Conservation (phyloP, 768 basidiomycete species). For the Serendipita indica region DNA sequence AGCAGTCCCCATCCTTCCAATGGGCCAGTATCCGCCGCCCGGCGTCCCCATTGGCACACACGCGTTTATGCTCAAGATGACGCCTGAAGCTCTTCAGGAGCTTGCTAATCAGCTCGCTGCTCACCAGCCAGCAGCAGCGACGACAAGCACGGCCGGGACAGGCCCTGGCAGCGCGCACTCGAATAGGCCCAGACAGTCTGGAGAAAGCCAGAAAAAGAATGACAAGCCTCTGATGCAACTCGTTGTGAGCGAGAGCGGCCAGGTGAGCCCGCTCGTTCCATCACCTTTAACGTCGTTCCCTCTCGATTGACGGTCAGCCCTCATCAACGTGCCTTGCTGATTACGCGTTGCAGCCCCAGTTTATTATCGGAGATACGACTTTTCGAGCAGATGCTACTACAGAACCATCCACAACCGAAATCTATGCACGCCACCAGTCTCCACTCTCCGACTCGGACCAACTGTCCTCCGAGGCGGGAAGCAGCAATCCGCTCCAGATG, state of each 20-base stretch:
- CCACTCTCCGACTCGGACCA: not conserved
- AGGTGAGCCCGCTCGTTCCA: not conserved
- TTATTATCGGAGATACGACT: not conserved
- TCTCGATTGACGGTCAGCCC: not conserved
- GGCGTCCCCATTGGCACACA: not conserved
- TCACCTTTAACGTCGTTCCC: not conserved
- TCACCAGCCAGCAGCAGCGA: not conserved
- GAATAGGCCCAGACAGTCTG: not conserved
- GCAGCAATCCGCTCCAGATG: not conserved
- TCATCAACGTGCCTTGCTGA: not conserved
- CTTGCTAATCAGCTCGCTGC: not conserved
- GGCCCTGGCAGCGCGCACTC: not conserved
- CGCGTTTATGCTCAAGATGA: not conserved
- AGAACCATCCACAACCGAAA: not conserved
- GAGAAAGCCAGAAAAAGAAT: not conserved
- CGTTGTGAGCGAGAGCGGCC: not conserved
- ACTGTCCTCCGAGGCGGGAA: not conserved
- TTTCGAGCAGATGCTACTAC: not conserved
- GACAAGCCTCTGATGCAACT: not conserved
- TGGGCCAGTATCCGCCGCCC: not conserved
- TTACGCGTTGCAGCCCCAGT: not conserved
- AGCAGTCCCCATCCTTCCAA: not conserved
- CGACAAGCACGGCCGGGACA: not conserved
- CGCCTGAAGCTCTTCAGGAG: not conserved
- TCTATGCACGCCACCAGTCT: conserved; percentile 5